Base-by-base conservation (phyloP, 2,329 filamentous ascomycete genomes). In the Pseudogymnoascus sp. region DNA sequence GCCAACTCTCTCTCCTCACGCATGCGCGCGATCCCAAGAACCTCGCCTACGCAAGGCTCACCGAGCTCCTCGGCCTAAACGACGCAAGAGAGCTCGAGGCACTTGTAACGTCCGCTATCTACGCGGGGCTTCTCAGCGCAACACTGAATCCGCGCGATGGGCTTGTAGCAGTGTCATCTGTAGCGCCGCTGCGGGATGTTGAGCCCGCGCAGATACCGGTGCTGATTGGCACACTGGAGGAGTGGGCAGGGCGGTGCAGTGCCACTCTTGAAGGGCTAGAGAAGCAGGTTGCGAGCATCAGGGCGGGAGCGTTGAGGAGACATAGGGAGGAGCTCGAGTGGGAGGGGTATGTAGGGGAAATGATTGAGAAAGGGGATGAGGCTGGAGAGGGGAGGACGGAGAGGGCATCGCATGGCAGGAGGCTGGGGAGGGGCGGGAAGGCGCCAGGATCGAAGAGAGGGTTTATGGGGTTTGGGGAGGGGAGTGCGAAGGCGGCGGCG, bases 161-260 rank as follows among this genome's bases (percentile, higher is more conserved):
- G 35, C 82, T 83, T 65, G 88, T 97, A 21, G 84, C 88, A 72
- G 86, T 97, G 62, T 88, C 87, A 61, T 88, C 89, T 65, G 86
- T 97, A 33, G 86, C 93, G 0, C 89, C 95, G 0, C 84, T 97
- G 1, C 91, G 95, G 19, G 95, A 99, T 74, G 84, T 96, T 1
- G 83, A 85, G 1, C 91, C 92, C 0, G 85, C 85, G 64, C 85
- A 87, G 63, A 82, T 96, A 11, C 83, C 86, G 0, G 75, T 77
- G 1, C 87, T 97, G 77, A 82, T 91, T 29, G 74, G 77, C 2
- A 83, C 86, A 11, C 82, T 99, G 10, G 80, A 81, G 31, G 81
- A 82, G 63, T 99, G 93, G 93, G 86, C 88, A 61, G 78, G 76
- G n/a, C 86, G 92, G 64, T 97, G 93, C 78, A 83, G 85, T 5